Percentiles rank a stretch among this genome's conserved stretches.
Evolutionary conservation across 345 rosid genomes (phyloP).

Genomic region (Xanthoceras sorbifolium): DNA sequence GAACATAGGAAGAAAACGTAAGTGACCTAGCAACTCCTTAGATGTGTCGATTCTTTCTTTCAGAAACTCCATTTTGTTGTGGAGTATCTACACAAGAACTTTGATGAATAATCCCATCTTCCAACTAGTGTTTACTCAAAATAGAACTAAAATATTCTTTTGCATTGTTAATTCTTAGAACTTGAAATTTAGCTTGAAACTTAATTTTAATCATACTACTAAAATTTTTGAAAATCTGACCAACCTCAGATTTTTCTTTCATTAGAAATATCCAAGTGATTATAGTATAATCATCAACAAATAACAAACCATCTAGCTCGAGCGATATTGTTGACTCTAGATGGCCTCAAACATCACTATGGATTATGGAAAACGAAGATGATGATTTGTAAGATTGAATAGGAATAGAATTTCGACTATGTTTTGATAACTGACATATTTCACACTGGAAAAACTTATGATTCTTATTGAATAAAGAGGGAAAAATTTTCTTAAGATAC

Average conservation of each 20-base stretch:
- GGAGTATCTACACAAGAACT: background rate
- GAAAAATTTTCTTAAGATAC: background rate
- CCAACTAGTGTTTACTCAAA: background rate
- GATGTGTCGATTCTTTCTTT: background rate
- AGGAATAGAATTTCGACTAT: background rate
- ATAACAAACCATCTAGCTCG: background rate
- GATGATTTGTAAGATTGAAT: background rate
- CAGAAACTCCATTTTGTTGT: background rate
- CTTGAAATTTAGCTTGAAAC: background rate
- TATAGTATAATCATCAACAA: background rate
- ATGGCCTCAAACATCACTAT: constrained; percentile 2
- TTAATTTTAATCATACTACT: background rate
- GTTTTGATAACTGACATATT: background rate
- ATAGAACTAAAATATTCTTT: background rate
- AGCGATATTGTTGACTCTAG: background rate
- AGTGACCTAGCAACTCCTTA: background rate
- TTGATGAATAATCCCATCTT: background rate
- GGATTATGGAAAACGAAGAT: background rate
- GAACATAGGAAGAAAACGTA: background rate
- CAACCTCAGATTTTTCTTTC: background rate
- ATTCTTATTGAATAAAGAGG: background rate
- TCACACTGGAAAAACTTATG: background rate
- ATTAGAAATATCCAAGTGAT: background rate
- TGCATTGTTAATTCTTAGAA: background rate
- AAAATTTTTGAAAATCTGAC: background rate